Evolutionary conservation across 768 basidiomycete genomes (phyloP), one percentile per base, ranked within the genome.

Genomic region (Suillus luteus): DNA sequence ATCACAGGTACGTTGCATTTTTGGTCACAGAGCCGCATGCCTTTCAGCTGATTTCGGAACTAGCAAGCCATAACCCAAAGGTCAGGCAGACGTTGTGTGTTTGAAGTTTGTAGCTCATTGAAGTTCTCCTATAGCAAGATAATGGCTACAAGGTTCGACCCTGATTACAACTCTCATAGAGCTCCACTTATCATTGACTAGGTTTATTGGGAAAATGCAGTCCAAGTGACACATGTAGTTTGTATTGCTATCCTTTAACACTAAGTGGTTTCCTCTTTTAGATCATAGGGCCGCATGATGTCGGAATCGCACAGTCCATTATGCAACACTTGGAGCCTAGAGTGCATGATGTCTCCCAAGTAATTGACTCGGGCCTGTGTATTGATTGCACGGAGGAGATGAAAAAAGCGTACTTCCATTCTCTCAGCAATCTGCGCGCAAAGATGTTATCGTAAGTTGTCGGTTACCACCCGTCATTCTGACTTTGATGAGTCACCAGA

Each of bases 161-260:
- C 46, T 35, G 33, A 14, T 46, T 19, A 37, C 35, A 10, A 14
- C 37, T 61, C 0, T 17, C 49, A n/a, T 17, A 43, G 19, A 1
- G n/a, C 59, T 62, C 55, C 33, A 44, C 66, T 46, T 60, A 54
- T 57, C 46, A 37, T 61, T 27, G 24, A 38, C 12, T 52, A 93
- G 91, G 92, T 93, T 22, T 94, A 94, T 68, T 94, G 92, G 92
- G 90, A 92, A 73, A 94, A 94, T 69, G 91, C 85, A 0, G 89
- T 93, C 0, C 92, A 94, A 79, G 92, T 92, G 63, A 43, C 33
- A 27, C 38, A 11, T 19, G 33, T 33, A 11, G 62, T 54, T 49
- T 6, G 62, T 27, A 22, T 40, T 33, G n/a, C 5, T 22, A 24
- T 31, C 43, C 58, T 63, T 40, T 55, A 46, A 51, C 35, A 49